These are phyloP conservation scores for Suillus tomentosus DNA, from an alignment of 768 basidiomycete genomes.

Conservation along the genomic window DNA sequence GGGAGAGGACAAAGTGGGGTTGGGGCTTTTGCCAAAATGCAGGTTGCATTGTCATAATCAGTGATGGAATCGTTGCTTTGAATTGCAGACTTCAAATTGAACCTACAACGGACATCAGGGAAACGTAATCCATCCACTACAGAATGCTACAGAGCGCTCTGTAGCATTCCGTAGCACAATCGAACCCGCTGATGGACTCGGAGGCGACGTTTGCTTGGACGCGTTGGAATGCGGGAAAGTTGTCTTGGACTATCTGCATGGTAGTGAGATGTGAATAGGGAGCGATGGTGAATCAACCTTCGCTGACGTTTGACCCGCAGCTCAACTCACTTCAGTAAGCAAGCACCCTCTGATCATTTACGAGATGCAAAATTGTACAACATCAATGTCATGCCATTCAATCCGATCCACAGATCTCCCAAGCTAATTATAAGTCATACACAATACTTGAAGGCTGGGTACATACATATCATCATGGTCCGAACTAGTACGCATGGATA, in stretches of 20 bases:
- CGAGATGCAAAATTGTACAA: neutral
- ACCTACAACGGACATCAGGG: neutral
- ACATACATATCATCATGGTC: constrained; percentile 25
- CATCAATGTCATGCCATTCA: neutral
- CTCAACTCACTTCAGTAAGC: neutral
- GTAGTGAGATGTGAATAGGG: neutral
- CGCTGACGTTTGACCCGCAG: neutral
- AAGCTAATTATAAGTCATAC: constrained; percentile 9
- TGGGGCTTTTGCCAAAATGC: too few relatives aligned
- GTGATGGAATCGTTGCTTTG: neutral
- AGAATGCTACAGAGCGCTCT: too few relatives aligned
- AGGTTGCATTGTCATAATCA: neutral
- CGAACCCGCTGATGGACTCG: neutral
- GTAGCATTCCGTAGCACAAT: too few relatives aligned
- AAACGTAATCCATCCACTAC: too few relatives aligned
- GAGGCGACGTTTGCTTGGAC: neutral
- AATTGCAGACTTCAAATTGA: neutral
- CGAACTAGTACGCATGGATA: constrained; percentile 21
- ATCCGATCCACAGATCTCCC: neutral
- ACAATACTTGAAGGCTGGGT: constrained; percentile 15
- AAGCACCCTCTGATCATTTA: neutral
- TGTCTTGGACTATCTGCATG: neutral
- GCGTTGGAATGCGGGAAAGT: neutral
- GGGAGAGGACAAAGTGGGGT: too few relatives aligned
- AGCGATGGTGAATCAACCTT: neutral